These are phyloP conservation scores for Arthromyces matolae DNA, from an alignment of 768 basidiomycete species.

Conservation along the genomic window DNA sequence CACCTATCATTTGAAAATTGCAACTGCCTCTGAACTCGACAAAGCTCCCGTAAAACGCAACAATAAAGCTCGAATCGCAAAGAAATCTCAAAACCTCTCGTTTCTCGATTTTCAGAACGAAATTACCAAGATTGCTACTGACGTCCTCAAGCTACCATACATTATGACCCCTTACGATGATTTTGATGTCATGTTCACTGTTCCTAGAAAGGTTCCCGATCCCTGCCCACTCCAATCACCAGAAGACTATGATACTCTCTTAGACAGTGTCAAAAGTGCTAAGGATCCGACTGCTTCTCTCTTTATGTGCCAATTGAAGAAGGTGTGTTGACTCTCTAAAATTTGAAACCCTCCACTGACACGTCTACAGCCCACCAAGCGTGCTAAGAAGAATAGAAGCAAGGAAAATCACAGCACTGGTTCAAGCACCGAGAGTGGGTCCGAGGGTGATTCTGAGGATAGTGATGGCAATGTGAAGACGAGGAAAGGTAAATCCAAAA, in stretches of 20 bases:
- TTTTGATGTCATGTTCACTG: neutral
- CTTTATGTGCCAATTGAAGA: neutral
- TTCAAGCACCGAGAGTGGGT: too few relatives aligned
- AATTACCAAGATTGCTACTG: neutral
- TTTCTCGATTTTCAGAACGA: neutral
- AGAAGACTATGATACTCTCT: neutral
- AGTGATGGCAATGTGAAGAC: too few relatives aligned
- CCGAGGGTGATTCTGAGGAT: too few relatives aligned
- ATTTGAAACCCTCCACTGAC: neutral
- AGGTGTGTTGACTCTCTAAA: neutral
- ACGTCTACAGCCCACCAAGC: neutral
- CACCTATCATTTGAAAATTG: neutral
- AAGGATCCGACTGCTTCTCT: neutral
- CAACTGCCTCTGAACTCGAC: neutral
- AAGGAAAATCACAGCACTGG: neutral
- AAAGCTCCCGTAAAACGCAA: neutral
- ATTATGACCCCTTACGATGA: neutral
- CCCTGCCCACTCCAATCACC: neutral
- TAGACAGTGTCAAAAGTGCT: neutral
- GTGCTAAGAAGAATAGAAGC: neutral
- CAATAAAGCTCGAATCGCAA: neutral
- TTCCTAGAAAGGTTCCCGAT: neutral
- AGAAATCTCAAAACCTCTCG: neutral
- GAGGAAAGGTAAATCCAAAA: too few relatives aligned
- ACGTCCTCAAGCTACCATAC: neutral